Conservation (phyloP, 106 monocot genomes). For the Dioscorea alata region DNA sequence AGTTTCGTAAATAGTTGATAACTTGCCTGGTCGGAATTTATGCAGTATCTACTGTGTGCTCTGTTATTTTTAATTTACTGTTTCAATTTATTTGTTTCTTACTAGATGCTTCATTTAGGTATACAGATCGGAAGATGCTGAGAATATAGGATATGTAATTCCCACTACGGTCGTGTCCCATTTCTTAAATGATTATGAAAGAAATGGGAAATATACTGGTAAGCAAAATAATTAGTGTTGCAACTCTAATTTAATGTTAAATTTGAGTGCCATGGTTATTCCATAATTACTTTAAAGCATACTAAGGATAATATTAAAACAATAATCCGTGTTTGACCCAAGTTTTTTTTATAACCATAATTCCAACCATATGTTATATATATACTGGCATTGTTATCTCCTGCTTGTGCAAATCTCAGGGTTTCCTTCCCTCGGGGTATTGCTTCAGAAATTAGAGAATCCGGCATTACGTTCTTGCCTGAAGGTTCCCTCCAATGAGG, state of each 20-base stretch:
- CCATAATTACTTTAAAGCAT: too few species aligned
- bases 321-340: too few species aligned
- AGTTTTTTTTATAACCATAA: too few species aligned
- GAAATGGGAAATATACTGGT: slow-evolving; percentile 94
- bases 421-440: slow-evolving; percentile 91
- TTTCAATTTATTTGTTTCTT: slow-evolving; percentile 23
- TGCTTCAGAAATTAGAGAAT: slow-evolving; percentile 97
- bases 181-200: slow-evolving; percentile 89
- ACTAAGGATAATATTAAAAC: too few species aligned
- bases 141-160: slow-evolving; percentile 99
- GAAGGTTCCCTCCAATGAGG: slow-evolving; percentile 85
- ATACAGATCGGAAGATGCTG: slow-evolving; percentile 85
- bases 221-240: not conserved
- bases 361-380: not conserved
- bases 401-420: slow-evolving; percentile 34
- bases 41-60: too few species aligned
- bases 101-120: slow-evolving; percentile 67
- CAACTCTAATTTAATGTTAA: too few species aligned
- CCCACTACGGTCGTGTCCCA: slow-evolving; percentile 95
- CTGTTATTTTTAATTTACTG: too few species aligned
- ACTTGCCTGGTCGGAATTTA: too few species aligned
- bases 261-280: too few species aligned
- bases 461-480: slow-evolving; percentile 82
- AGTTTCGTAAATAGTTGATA: not conserved
- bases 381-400: not conserved